Conservation (phyloP, 108 stramenopile genomes). For the Chaetoceros muelleri region DNA sequence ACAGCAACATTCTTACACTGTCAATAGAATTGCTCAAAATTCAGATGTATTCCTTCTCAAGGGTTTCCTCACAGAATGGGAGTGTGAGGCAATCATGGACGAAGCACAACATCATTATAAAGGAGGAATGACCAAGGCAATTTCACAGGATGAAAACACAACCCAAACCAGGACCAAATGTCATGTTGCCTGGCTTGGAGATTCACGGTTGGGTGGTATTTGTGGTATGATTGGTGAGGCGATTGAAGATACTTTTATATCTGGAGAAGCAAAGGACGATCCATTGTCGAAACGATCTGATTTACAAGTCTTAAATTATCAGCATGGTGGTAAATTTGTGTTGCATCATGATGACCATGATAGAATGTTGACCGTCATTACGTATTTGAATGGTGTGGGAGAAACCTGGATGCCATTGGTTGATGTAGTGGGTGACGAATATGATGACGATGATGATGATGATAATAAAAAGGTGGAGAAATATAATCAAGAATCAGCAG, state of each 20-base stretch:
- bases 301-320: constrained; percentile 43
- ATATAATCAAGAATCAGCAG: constrained; percentile 1
- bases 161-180: not conserved
- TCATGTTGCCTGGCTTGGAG: not conserved
- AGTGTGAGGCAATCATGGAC: constrained; percentile 17
- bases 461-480: constrained; percentile 9
- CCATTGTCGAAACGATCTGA: constrained; percentile 7
- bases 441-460: constrained; percentile 2
- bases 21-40: not conserved
- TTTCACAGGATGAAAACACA: constrained; percentile 1
- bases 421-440: constrained; percentile 5
- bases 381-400: constrained; percentile 54
- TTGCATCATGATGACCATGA: constrained; percentile 38
- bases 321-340: constrained; percentile 27
- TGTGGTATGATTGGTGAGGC: not conserved
- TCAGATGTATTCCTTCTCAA: constrained; percentile 19
- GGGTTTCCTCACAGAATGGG: constrained; percentile 14
- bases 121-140: constrained; percentile 1
- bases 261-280: not conserved
- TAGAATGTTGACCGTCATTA: constrained; percentile 38
- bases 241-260: not conserved
- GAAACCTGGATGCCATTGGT: constrained; percentile 61
- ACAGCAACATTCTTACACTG: constrained; percentile 1
- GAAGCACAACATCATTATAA: constrained; percentile 2
- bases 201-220: not conserved